A percentile compares a stretch with the other conserved stretches of the same genome.
Conservation (phyloP, 257 asterid genomes). For the Capsicum rhomboideum region DNA sequence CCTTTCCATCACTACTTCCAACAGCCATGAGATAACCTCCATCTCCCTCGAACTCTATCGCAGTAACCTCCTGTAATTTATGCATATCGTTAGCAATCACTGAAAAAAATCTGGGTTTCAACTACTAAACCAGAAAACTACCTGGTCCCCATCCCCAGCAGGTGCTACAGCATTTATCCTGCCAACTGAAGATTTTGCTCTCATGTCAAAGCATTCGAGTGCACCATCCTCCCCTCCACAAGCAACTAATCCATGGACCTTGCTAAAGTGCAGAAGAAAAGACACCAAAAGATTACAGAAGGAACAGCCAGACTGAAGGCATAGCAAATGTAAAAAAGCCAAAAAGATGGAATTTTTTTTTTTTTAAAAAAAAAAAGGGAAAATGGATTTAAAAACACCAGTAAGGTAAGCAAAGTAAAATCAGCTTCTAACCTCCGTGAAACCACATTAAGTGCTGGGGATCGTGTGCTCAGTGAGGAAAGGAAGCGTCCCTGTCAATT, state of each 20-base stretch:
- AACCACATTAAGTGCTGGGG: slow-evolving; percentile 92
- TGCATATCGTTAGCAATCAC: background rate
- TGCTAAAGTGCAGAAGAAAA: slow-evolving; percentile 30
- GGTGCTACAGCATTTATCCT: slow-evolving; percentile 61
- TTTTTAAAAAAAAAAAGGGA: background rate
- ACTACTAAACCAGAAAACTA: slow-evolving; percentile 11
- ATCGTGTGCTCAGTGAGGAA: slow-evolving; percentile 73
- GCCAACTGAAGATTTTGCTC: slow-evolving; percentile 86
- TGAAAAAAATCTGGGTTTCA: background rate
- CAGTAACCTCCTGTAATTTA: slow-evolving; percentile 69
- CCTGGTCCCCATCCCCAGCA: slow-evolving; percentile 68
- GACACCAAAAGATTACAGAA: background rate
- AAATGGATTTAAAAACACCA: background rate
- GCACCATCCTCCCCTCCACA: slow-evolving; percentile 98
- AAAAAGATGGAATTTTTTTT: background rate
- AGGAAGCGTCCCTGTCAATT: slow-evolving; percentile 77
- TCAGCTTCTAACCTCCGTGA: slow-evolving; percentile 58
- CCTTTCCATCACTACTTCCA: slow-evolving; percentile 96
- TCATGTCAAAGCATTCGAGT: slow-evolving; percentile 84
- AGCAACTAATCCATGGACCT: slow-evolving; percentile 82
- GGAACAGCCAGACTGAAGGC: background rate
- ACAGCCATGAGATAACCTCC: slow-evolving; percentile 80
- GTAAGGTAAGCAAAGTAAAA: background rate
- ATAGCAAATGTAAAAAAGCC: slow-evolving; percentile 3
- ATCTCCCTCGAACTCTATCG: slow-evolving; percentile 76